Conservation (phyloP, 345 rosid genomes). For the Eucalyptus regnans region DNA sequence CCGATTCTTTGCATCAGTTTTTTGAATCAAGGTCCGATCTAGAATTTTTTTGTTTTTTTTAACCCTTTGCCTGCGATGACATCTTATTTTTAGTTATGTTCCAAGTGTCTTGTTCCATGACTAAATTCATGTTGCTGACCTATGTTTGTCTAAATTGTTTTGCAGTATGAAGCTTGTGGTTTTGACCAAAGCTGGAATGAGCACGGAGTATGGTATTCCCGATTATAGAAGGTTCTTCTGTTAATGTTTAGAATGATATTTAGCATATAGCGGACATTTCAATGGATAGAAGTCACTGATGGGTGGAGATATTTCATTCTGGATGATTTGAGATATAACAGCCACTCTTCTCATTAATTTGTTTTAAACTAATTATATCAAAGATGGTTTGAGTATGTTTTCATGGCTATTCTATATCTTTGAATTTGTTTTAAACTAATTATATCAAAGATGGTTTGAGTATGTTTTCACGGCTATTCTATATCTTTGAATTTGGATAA, state of each 20-base stretch:
- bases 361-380: background rate
- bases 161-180: constrained; percentile 52
- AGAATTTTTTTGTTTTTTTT: background rate
- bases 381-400: background rate
- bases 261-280: background rate
- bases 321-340: background rate
- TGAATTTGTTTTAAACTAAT: background rate
- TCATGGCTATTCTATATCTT: too few species aligned
- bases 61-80: background rate
- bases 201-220: constrained; percentile 91
- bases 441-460: background rate
- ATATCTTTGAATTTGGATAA: background rate
- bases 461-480: background rate
- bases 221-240: constrained; percentile 71
- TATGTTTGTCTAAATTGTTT: background rate
- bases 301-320: background rate
- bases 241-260: background rate
- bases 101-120: background rate
- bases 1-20: constrained; percentile 41
- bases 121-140: background rate
- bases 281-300: background rate
- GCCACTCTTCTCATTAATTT: background rate
- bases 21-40: constrained; percentile 45
- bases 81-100: background rate
- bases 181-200: constrained; percentile 86